A percentile compares a stretch with the other conserved stretches of the same genome.
Evolutionary conservation across 208 protist genomes (phyloP).

Genomic region (Trypanosoma rangeli): DNA sequence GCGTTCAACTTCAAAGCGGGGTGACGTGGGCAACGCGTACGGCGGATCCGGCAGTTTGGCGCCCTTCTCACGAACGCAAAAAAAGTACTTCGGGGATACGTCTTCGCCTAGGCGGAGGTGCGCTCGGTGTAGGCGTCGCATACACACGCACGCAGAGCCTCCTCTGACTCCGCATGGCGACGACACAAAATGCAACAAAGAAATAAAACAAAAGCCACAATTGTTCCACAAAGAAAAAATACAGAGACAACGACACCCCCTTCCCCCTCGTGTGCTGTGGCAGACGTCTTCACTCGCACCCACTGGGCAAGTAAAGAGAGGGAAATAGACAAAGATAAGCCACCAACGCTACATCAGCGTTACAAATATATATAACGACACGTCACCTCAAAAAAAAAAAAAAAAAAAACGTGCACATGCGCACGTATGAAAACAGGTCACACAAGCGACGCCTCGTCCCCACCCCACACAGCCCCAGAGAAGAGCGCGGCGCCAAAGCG

Average conservation of each 20-base stretch:
- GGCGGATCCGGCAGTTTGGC: constrained; percentile 42
- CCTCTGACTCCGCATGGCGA: neutral
- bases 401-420: constrained; percentile 6
- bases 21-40: constrained; percentile 35
- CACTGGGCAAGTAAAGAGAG: neutral
- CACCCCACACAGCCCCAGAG: constrained; percentile 1
- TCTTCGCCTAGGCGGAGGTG: constrained; percentile 1
- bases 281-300: neutral
- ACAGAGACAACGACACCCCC: neutral
- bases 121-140: constrained; percentile 4
- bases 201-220: neutral
- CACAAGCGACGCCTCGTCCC: constrained; percentile 9
- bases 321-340: neutral
- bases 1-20: constrained; percentile 51
- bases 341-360: constrained; percentile 4
- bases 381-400: constrained; percentile 2
- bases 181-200: constrained; percentile 4
- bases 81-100: neutral
- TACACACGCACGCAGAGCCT: constrained; percentile 7
- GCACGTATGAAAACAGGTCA: neutral
- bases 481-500: neutral
- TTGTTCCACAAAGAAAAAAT: neutral
- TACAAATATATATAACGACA: neutral
- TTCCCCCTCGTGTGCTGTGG: neutral
- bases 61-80: constrained; percentile 4